A percentile compares a stretch with the other conserved stretches of the same genome.
These are phyloP conservation scores for Iodosphaeria phyllophila DNA, from an alignment of 2,329 filamentous ascomycete species.

Conservation along the genomic window DNA sequence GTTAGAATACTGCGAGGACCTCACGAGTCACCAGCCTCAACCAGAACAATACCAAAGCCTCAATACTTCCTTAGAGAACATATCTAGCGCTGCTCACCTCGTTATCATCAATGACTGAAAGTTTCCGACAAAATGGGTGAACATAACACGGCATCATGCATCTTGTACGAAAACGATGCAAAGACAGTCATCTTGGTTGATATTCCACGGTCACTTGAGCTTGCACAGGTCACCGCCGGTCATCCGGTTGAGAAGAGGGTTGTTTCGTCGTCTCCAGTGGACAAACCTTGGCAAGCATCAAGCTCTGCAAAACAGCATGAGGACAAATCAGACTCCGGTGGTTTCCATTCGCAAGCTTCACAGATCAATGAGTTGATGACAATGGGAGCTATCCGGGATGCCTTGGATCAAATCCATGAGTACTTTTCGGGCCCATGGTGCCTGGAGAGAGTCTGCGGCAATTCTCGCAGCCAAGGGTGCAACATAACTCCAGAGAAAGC, in stretches of 20 bases:
- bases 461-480: slow-evolving; percentile 1
- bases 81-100: too few species aligned
- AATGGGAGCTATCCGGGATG: slow-evolving; percentile 22
- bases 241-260: slow-evolving; percentile 20
- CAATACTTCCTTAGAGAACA: too few species aligned
- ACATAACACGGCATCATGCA: slow-evolving; percentile 12
- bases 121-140: too few species aligned
- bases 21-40: too few species aligned
- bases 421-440: slow-evolving; percentile 25
- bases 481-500: slow-evolving; percentile 5
- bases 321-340: too few species aligned
- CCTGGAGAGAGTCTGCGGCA: slow-evolving; percentile 19
- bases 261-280: slow-evolving; percentile 24
- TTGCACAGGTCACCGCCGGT: slow-evolving; percentile 34
- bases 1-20: too few species aligned
- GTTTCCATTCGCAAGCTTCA: too few species aligned
- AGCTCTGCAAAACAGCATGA: slow-evolving; percentile 29
- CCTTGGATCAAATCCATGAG: slow-evolving; percentile 18
- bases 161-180: slow-evolving; percentile 34
- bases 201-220: slow-evolving; percentile 49
- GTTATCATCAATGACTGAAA: too few species aligned
- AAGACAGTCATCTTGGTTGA: slow-evolving; percentile 41
- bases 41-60: too few species aligned
- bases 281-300: slow-evolving; percentile 28
- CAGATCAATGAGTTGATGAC: slow-evolving; percentile 34